Conservation (phyloP, 139 green algal species). For the Axilococcus clingmanii region DNA sequence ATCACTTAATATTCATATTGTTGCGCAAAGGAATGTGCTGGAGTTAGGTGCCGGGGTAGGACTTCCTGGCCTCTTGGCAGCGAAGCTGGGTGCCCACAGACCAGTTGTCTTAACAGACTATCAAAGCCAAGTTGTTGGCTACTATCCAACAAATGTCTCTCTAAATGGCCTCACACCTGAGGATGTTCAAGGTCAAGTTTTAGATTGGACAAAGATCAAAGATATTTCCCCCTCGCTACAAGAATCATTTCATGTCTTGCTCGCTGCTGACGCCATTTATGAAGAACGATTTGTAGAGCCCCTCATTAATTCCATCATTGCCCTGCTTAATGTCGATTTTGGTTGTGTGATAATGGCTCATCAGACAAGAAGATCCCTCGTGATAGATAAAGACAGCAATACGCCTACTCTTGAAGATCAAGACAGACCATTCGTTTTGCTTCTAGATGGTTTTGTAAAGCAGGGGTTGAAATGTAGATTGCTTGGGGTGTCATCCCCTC, state of each 20-base stretch:
- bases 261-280: conserved; percentile 9
- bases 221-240: neutral
- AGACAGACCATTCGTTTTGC: conserved; percentile 6
- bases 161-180: neutral
- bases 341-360: conserved; percentile 1
- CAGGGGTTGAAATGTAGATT: no score
- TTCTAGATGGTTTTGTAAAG: no score
- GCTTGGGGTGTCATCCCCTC: no score
- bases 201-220: conserved; percentile 5
- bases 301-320: neutral
- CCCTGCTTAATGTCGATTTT: neutral
- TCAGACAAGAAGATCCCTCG: conserved; percentile 6
- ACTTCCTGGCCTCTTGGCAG: conserved; percentile 1
- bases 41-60: conserved; percentile 8
- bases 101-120: conserved; percentile 9
- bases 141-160: neutral
- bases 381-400: neutral
- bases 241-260: neutral
- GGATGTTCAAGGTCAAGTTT: neutral
- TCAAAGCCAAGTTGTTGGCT: conserved; percentile 3
- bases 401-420: neutral
- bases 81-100: neutral
- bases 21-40: neutral
- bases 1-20: neutral
- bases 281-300: neutral